Base-by-base conservation (phyloP, 2,329 filamentous ascomycete genomes). In the Ophiostoma novo-ulmi region DNA sequence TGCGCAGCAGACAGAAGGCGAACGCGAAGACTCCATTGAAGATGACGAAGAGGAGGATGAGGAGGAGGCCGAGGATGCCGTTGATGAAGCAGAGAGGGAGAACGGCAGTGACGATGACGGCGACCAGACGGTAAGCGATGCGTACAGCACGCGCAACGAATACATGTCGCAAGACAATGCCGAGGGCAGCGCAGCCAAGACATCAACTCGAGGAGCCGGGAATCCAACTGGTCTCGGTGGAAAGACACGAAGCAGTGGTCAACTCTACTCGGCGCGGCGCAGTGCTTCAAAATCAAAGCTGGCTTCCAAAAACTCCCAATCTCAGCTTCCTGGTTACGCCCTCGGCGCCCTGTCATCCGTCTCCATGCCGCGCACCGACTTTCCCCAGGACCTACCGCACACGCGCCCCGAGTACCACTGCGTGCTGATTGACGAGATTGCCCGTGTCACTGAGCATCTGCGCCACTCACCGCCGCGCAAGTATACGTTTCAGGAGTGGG, bases 401-500 rank as follows among this genome's bases (percentile, higher is more conserved):
- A 80, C 82, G 67, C 77, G 82, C 13, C 77, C 82, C 10, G 82
- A 87, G 20, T 86, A 89, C 44, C 85, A 86, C 66, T 83, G 89
- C 48, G 81, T 93, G 5, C 88, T 97, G 11, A 87, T 91, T 1
- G 84, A 88, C 44, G 89, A 91, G 73, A 95, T 97, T 70, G 83
- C 87, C 17, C 83, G 82, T 36, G 87, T 92, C 0, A 87, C 88
- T 1, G 81, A 85, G 67, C 87, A 95, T 76, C 81, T 91, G 44
- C 85, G 86, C 22, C 78, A 82, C 64, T 79, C 83, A 5, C 84
- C 86, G 1, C 82, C 85, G 0, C 88, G 88, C 70, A 85, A 84
- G 70, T 97, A 97, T 77, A 84, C 82, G 0, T 97, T 93, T 73
- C 88, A 93, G 74, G 90, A 97, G 77, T 97, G 93, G 94, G 90